Base-by-base conservation (phyloP, 1,284 basidiomycete species). In the Cryptococcus amylolentus region DNA sequence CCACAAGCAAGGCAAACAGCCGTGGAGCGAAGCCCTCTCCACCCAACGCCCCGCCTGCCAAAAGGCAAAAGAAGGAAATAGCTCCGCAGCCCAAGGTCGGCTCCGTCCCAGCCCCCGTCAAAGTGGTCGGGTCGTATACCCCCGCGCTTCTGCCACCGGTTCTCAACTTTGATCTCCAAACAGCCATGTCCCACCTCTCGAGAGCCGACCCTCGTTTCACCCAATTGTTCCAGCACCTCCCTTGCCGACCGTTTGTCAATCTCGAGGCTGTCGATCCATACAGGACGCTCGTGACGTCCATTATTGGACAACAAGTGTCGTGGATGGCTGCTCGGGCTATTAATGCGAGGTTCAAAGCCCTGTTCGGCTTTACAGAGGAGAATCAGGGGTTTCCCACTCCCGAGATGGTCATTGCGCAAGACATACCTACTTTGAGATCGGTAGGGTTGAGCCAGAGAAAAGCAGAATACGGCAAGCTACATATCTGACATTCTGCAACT, bases 261-360 rank as follows among this genome's bases (percentile, higher is more conserved):
- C 53, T 64, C 27, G 56, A 63, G 35, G 54, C 63, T 2, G 60
- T 73, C 18, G 73, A 76, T 51, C 71, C 70, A 10, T 70, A 67
- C 63, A 84, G 84, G 47, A 84, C 86, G 1, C 79, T 91, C 18
- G 82, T 83, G 37, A 84, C 82, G 2, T 86, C 84, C 37, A 89
- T 91, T 57, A 76, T 90, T 77, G 88, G 86, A 0, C 91, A 93
- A 75, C 91, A 97, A 75, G 92, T 97, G 42, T 91, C 88, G 0
- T 94, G 89, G 89, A 77, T 88, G 35, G 92, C 92, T 4, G 93
- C 93, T 0, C 81, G 88, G 40, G 86, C 89, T 5, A 91, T 96
- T 52, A 84, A 82, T n/a, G 87, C 91, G 74, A 86, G 83, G 56
- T 96, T 97, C 72, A 80, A 85, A 43, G 81, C 87, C 41, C 76